Conservation (phyloP, 202 grass and related monocot genomes). For the Zoysia matrella region DNA sequence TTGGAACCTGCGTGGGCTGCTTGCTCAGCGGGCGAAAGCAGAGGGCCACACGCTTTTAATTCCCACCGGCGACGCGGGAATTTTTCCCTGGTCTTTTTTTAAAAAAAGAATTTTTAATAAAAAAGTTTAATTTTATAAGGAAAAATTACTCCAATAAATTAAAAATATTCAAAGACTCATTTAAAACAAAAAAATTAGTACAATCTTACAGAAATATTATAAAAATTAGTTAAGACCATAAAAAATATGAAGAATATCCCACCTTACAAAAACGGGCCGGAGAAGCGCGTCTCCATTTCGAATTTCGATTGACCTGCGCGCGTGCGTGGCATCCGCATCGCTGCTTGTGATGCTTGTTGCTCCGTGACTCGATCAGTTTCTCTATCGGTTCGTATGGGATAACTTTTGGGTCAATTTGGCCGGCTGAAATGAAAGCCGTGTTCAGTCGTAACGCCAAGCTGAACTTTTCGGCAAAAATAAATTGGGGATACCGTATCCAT, state of each 20-base stretch:
- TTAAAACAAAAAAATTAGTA: no score
- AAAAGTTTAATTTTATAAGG: no score
- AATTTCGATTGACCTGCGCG: constrained; percentile 27
- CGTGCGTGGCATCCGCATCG: constrained; percentile 27
- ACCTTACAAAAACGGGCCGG: no score
- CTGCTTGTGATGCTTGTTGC: background rate
- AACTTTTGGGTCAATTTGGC: background rate
- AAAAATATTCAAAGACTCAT: no score
- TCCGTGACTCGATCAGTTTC: background rate
- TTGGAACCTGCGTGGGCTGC: background rate
- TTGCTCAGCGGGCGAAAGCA: background rate
- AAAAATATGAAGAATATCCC: no score
- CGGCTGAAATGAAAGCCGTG: background rate
- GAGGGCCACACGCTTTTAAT: constrained; percentile 29
- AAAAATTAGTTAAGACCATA: no score
- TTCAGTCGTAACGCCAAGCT: background rate
- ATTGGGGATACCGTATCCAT: no score
- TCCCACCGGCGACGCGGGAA: background rate
- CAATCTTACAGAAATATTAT: no score
- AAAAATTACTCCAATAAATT: no score
- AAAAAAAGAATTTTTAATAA: no score
- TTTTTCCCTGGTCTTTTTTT: background rate
- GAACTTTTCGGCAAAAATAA: background rate
- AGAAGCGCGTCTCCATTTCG: background rate
- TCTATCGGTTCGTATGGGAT: background rate